Evolutionary conservation across 495 filamentous ascomycete species (phyloP).

Genomic region (Neurospora sp.): DNA sequence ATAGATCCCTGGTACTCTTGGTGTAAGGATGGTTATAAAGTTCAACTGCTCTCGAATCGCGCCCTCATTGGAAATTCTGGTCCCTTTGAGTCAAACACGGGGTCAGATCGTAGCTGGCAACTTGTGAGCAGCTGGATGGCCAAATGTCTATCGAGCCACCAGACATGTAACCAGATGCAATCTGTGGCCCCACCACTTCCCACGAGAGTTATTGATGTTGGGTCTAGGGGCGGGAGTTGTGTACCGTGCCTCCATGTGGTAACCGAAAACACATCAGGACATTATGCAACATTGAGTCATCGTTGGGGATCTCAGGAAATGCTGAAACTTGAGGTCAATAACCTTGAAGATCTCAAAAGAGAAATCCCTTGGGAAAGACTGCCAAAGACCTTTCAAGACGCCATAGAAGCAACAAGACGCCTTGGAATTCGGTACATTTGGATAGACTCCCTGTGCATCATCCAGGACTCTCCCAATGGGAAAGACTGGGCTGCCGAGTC

Average conservation of each 20-base stretch:
- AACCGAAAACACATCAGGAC: background rate
- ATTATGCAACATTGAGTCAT: conserved; percentile 1
- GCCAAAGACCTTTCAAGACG: conserved; percentile 17
- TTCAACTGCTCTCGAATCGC: background rate
- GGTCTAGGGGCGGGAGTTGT: background rate
- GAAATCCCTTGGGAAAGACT: conserved; percentile 8
- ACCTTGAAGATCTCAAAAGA: background rate
- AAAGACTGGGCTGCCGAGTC: conserved; percentile 27
- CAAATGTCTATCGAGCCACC: background rate
- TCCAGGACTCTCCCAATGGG: conserved; percentile 3
- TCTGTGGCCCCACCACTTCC: background rate
- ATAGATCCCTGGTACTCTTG: too few relatives aligned
- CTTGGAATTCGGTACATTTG: conserved; percentile 13
- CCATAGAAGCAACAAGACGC: conserved; percentile 9
- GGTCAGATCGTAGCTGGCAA: background rate
- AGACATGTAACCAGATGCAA: background rate
- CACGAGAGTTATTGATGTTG: background rate
- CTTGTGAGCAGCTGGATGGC: background rate
- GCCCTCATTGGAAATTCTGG: background rate
- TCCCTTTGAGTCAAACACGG: background rate
- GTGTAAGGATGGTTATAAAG: background rate
- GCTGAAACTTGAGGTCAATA: background rate
- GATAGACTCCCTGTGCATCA: conserved; percentile 19
- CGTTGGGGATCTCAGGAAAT: background rate
- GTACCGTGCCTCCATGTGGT: background rate